These are phyloP conservation scores for Torulaspora maleeae DNA, from an alignment of 805 yeast species.

Conservation along the genomic window DNA sequence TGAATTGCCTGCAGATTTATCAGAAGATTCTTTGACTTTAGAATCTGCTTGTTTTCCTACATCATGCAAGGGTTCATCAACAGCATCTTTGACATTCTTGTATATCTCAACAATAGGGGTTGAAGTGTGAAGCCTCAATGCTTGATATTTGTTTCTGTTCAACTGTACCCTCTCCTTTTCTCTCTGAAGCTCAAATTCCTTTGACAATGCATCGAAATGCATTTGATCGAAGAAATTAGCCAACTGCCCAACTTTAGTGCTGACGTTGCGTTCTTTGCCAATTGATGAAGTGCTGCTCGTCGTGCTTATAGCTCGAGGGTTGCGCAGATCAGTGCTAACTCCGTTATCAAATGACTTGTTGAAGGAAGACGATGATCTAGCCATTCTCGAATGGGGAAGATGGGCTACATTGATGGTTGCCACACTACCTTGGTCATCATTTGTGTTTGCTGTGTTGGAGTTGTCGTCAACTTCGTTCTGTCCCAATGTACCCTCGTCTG, in stretches of 20 bases:
- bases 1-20: constrained; percentile 6
- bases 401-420: not conserved
- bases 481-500: not conserved
- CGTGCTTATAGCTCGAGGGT: constrained; percentile 13
- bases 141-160: constrained; percentile 55
- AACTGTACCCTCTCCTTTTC: constrained; percentile 68
- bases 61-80: constrained; percentile 48
- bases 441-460: not conserved
- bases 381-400: not conserved
- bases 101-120: constrained; percentile 89
- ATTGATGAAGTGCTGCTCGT: constrained; percentile 13
- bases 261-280: constrained; percentile 22
- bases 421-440: not conserved
- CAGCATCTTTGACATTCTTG: constrained; percentile 84
- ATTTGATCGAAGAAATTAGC: constrained; percentile 66
- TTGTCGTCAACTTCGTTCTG: not conserved
- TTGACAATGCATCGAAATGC: constrained; percentile 74
- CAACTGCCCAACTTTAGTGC: constrained; percentile 54
- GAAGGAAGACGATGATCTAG: constrained; percentile 10
- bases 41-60: constrained; percentile 10
- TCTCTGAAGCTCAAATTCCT: constrained; percentile 83
- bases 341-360: constrained; percentile 9
- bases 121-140: constrained; percentile 65
- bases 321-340: constrained; percentile 7
- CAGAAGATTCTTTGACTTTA: constrained; percentile 12